Percentiles rank a stretch among this genome's conserved stretches.
phyloP scores from a whole-genome alignment of 2,329 filamentous ascomycete species.

The Berkeleyomyces rouxiae region DNA sequence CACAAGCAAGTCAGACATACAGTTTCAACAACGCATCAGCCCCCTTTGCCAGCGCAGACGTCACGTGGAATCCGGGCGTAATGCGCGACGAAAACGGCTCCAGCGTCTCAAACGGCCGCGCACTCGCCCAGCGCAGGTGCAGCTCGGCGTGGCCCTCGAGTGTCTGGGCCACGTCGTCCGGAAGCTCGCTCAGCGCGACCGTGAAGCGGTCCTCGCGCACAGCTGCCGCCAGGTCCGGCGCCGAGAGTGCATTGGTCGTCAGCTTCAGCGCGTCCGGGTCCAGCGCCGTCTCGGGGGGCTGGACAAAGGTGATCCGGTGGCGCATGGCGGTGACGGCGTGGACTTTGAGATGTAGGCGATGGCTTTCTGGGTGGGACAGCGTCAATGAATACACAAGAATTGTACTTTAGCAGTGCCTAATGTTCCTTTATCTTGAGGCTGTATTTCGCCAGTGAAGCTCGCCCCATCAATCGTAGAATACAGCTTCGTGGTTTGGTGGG shows the following conservation, averaged over 20 bases:
- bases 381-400: not conserved
- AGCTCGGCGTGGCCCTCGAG: constrained; percentile 53
- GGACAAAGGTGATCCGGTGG: constrained; percentile 65
- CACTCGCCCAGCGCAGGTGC: constrained; percentile 63
- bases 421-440: not conserved
- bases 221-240: constrained; percentile 37
- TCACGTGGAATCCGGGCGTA: constrained; percentile 67
- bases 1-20: not conserved
- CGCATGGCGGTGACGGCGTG: constrained; percentile 37
- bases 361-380: not conserved
- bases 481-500: not conserved
- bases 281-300: constrained; percentile 44
- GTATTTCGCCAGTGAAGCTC: not conserved
- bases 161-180: constrained; percentile 43
- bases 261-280: constrained; percentile 48
- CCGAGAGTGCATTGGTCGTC: constrained; percentile 35
- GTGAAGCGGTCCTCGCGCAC: constrained; percentile 69
- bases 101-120: constrained; percentile 37
- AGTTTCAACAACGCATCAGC: not conserved
- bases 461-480: not conserved
- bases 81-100: constrained; percentile 59
- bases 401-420: not conserved
- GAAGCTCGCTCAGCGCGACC: constrained; percentile 55
- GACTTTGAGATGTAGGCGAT: not conserved
- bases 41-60: constrained; percentile 35